Percentiles rank a stretch among this genome's conserved stretches.
These are phyloP conservation scores for Leucocoprinus leucothites DNA, from an alignment of 768 basidiomycete species.

Conservation along the genomic window DNA sequence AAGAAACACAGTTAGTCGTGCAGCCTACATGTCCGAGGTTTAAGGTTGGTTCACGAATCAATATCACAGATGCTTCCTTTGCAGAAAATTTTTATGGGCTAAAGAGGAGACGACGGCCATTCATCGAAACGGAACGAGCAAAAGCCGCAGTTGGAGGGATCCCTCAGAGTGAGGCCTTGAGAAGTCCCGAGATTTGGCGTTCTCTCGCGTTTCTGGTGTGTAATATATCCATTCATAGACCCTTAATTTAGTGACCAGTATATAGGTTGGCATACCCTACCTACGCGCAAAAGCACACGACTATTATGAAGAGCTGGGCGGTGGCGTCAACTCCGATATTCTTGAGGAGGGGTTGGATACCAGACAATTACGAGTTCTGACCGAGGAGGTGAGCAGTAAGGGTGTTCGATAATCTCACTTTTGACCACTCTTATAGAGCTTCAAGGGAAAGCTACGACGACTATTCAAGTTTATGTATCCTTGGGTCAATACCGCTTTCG, in stretches of 20 bases:
- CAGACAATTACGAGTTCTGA: slow-evolving; percentile 41
- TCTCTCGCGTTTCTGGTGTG: slow-evolving; percentile 81
- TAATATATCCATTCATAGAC: slow-evolving; percentile 6
- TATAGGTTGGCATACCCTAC: slow-evolving; percentile 87
- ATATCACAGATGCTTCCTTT: slow-evolving; percentile 77
- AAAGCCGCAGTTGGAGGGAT: slow-evolving; percentile 64
- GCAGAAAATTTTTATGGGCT: slow-evolving; percentile 96
- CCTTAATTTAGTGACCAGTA: neutral
- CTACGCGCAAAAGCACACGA: slow-evolving; percentile 86
- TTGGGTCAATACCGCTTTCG: slow-evolving; percentile 72
- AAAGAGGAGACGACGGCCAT: slow-evolving; percentile 71
- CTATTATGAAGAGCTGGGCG: slow-evolving; percentile 87
- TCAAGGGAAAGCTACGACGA: slow-evolving; percentile 51
- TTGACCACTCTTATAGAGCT: slow-evolving; percentile 34
- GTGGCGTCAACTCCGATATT: slow-evolving; percentile 68
- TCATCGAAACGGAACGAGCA: slow-evolving; percentile 67
- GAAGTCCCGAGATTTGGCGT: slow-evolving; percentile 64
- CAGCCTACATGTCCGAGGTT: neutral
- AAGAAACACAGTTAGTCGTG: slow-evolving; percentile 70
- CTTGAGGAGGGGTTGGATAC: slow-evolving; percentile 49
- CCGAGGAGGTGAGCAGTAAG: slow-evolving; percentile 45
- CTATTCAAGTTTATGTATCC: slow-evolving; percentile 79
- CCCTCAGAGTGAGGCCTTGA: slow-evolving; percentile 62
- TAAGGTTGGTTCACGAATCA: slow-evolving; percentile 4
- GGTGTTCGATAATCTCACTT: neutral